A percentile compares a stretch with the other conserved stretches of the same genome.
phyloP scores from a whole-genome alignment of 306 rosid genomes.

The Quercus suber region DNA sequence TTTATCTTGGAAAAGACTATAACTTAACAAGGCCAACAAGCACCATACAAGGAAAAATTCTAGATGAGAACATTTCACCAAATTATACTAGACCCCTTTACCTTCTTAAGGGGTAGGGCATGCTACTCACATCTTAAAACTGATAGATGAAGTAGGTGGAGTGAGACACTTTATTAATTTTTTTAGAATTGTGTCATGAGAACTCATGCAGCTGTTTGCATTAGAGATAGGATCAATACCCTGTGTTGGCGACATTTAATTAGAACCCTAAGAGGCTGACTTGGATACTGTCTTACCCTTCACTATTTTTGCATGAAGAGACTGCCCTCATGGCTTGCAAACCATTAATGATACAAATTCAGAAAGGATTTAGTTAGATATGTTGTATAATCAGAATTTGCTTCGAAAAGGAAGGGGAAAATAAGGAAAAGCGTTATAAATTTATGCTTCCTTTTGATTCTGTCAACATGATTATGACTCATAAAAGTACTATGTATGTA shows the following conservation, averaged over 20 bases:
- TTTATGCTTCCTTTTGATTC: neutral
- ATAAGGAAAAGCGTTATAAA: neutral
- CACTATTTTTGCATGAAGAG: neutral
- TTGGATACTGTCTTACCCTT: neutral
- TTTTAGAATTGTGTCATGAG: neutral
- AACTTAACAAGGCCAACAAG: neutral
- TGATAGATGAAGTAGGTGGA: neutral
- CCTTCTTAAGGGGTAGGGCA: neutral
- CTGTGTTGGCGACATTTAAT: neutral
- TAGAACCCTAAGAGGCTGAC: neutral
- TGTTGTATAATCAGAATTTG: neutral
- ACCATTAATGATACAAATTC: neutral
- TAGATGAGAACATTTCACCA: neutral
- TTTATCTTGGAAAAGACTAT: no score
- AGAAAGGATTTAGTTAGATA: neutral
- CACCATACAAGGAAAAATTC: neutral
- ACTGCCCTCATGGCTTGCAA: neutral
- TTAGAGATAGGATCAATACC: neutral
- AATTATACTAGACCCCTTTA: neutral
- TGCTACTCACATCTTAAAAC: neutral
- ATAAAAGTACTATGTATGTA: neutral
- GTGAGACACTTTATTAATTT: neutral
- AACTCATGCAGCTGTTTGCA: neutral
- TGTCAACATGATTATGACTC: neutral
- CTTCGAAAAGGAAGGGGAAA: neutral